Evolutionary conservation across 371 early-diverging fungal genomes (phyloP).

Genomic region (Mortierella sp.): DNA sequence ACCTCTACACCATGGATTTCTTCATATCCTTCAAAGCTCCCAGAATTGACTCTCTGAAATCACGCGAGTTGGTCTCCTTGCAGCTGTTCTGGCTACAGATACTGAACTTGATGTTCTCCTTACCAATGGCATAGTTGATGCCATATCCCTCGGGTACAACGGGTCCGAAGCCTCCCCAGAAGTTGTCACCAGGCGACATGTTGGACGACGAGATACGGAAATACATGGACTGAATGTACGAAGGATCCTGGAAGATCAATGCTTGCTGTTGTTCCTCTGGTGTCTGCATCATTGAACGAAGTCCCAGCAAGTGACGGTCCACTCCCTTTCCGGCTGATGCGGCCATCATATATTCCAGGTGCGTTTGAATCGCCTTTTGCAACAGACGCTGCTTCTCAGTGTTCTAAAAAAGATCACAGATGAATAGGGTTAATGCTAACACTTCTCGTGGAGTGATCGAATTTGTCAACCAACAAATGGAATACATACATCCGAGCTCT

Average conservation of each 20-base stretch:
- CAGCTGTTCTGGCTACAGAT: conserved; percentile 71
- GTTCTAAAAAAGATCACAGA: conserved; percentile 53
- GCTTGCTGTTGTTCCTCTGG: conserved; percentile 63
- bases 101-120: conserved; percentile 81
- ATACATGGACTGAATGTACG: conserved; percentile 66
- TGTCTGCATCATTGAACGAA: conserved; percentile 65
- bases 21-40: conserved; percentile 68
- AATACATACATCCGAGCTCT: conserved; percentile 59
- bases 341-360: conserved; percentile 71
- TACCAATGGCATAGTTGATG: conserved; percentile 87
- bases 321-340: conserved; percentile 74
- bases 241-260: conserved; percentile 74
- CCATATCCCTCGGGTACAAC: conserved; percentile 85
- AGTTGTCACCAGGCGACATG: conserved; percentile 77
- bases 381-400: conserved; percentile 68
- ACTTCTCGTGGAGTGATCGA: no score
- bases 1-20: conserved; percentile 31
- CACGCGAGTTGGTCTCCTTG: conserved; percentile 59
- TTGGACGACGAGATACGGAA: conserved; percentile 80
- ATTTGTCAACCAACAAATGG: background rate
- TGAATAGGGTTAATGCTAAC: background rate
- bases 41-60: conserved; percentile 66
- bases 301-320: conserved; percentile 86
- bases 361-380: conserved; percentile 68
- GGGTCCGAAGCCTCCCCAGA: conserved; percentile 86